Percentiles rank a stretch among this genome's conserved stretches.
Conservation (phyloP, 1,139 yeast genomes). For the Geotrichum histeridarum region DNA sequence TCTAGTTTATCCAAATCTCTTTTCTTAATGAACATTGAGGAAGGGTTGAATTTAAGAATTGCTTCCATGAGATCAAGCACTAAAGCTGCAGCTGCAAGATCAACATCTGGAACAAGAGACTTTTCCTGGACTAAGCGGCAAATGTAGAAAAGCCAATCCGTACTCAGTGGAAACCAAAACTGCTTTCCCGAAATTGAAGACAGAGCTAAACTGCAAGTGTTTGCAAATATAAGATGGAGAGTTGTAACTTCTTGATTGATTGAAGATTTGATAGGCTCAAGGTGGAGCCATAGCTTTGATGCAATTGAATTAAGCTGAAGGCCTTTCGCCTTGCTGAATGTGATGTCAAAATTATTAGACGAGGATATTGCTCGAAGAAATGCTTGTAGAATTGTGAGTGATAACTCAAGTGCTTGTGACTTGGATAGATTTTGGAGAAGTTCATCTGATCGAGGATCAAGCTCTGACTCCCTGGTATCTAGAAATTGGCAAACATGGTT, state of each 20-base stretch:
- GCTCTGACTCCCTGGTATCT: background rate
- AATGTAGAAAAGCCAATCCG: constrained; percentile 13
- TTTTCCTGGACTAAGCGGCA: background rate
- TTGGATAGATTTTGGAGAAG: background rate
- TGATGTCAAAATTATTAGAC: background rate
- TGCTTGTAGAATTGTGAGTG: constrained; percentile 12
- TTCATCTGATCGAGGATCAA: background rate
- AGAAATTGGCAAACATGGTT: background rate
- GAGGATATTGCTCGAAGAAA: constrained; percentile 7
- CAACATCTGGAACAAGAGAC: constrained; percentile 1
- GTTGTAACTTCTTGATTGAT: background rate
- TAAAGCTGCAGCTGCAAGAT: constrained; percentile 15
- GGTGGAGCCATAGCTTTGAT: background rate
- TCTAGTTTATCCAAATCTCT: background rate
- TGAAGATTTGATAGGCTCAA: background rate
- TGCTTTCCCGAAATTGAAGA: background rate
- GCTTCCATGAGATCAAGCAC: constrained; percentile 15
- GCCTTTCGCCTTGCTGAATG: background rate
- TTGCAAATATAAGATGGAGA: constrained; percentile 12
- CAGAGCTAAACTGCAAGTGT: constrained; percentile 14
- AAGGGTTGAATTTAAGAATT: background rate
- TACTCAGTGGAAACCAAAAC: constrained; percentile 9
- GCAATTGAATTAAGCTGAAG: background rate
- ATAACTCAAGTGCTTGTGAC: constrained; percentile 5
- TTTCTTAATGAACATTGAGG: background rate